Conservation (phyloP, 306 rosid species). For the Hylodesmum podocarpum region DNA sequence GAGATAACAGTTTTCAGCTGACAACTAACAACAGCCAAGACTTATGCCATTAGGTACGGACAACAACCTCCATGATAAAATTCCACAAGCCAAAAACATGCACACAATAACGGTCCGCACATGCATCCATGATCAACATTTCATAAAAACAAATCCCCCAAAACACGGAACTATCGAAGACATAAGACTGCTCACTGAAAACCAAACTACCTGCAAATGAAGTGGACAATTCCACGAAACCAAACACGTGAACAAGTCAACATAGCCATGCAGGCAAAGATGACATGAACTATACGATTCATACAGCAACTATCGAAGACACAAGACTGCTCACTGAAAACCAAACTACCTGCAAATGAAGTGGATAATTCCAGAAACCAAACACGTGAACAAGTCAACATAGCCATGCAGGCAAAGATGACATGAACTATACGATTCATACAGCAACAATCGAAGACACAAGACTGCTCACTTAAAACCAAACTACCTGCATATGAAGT, state of each 20-base stretch:
- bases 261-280: background rate
- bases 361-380: background rate
- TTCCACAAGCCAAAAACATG: background rate
- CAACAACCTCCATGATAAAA: background rate
- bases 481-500: background rate
- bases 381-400: background rate
- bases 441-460: slow-evolving; percentile 13
- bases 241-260: background rate
- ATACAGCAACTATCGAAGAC: slow-evolving; percentile 11
- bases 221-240: background rate
- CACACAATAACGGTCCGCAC: background rate
- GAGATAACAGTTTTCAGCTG: background rate
- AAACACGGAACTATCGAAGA: background rate
- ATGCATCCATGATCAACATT: background rate
- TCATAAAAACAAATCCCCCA: background rate
- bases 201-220: background rate
- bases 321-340: slow-evolving; percentile 29
- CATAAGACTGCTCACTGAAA: slow-evolving; percentile 28
- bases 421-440: background rate
- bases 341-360: background rate
- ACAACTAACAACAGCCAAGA: background rate
- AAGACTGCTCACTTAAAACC: slow-evolving; percentile 28
- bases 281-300: background rate
- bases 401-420: background rate
- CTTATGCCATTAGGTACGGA: background rate